Conservation (phyloP, 1,284 basidiomycete genomes). For the Pseudozyma tsukubaensis region DNA sequence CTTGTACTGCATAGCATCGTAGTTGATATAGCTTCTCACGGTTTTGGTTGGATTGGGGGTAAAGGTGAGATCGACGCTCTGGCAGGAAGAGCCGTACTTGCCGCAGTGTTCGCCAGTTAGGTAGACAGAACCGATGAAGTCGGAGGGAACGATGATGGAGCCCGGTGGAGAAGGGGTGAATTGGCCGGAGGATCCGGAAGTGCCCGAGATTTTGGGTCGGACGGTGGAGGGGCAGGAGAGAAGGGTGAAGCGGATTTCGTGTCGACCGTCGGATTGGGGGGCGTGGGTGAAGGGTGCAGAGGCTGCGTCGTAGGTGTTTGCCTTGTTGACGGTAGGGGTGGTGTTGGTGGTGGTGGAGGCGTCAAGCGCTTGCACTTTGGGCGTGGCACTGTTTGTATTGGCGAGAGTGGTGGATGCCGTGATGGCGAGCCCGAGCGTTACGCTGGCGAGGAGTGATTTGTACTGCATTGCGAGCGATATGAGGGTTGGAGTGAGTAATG, state of each 20-base stretch:
- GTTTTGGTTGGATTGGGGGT: constrained; percentile 31
- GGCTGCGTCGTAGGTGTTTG: constrained; percentile 16
- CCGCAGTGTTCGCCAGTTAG: constrained; percentile 37
- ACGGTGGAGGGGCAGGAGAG: constrained; percentile 15
- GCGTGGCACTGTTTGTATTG: constrained; percentile 1
- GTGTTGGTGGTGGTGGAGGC: background rate
- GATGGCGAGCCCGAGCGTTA: constrained; percentile 14
- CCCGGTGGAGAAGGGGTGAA: constrained; percentile 22
- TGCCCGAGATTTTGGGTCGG: constrained; percentile 41
- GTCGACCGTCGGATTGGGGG: constrained; percentile 30
- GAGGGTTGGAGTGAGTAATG: background rate
- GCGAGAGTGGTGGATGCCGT: background rate
- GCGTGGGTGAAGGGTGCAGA: constrained; percentile 10
- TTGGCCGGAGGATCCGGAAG: constrained; percentile 17
- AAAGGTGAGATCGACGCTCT: constrained; percentile 38
- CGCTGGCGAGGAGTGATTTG: constrained; percentile 12
- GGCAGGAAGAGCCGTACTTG: constrained; percentile 33
- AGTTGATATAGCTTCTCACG: constrained; percentile 32
- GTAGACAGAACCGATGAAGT: constrained; percentile 42
- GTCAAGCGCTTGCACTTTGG: constrained; percentile 1
- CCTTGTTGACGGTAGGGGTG: background rate
- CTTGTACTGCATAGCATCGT: constrained; percentile 28
- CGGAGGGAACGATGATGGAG: constrained; percentile 29
- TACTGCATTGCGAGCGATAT: constrained; percentile 11
- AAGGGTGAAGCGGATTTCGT: constrained; percentile 38